These are phyloP conservation scores for Liquidambar formosana DNA, from an alignment of 164 flowering plant genomes.

Conservation along the genomic window DNA sequence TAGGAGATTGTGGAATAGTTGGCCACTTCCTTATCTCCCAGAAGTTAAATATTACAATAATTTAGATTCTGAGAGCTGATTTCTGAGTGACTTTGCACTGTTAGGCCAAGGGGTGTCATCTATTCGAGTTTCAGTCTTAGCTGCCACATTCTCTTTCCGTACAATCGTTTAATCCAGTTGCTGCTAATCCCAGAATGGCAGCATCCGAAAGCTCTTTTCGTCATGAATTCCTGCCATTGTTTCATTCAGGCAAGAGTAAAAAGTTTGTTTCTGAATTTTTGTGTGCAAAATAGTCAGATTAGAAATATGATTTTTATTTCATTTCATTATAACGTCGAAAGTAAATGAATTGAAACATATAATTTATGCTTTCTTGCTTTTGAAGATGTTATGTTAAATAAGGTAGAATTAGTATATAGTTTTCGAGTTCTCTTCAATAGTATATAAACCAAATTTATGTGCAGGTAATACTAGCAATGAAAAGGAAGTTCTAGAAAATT, in stretches of 20 bases:
- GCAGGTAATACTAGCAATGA: not conserved
- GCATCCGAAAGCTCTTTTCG: constrained; percentile 26
- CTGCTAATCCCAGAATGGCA: constrained; percentile 17
- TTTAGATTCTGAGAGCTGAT: not conserved
- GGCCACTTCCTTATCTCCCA: not conserved
- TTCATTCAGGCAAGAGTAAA: constrained; percentile 23
- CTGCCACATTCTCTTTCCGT: not conserved
- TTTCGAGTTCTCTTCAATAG: not conserved
- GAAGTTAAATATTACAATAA: not conserved
- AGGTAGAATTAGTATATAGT: not conserved
- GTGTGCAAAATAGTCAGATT: not conserved
- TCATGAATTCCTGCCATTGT: constrained; percentile 20
- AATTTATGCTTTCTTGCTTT: not conserved
- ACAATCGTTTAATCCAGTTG: constrained; percentile 21
- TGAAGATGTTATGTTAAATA: not conserved
- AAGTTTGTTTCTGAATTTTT: not conserved
- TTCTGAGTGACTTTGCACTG: not conserved
- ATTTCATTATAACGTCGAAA: not conserved
- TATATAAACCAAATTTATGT: not conserved
- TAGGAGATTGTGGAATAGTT: not conserved
- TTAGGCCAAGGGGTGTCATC: not conserved
- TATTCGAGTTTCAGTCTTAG: constrained; percentile 23
- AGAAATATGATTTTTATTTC: not conserved
- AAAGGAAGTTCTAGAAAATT: constrained; percentile 14
- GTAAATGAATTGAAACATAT: not conserved